Evolutionary conservation across 2,329 filamentous ascomycete genomes (phyloP).

Genomic region (Macroventuria anomochaeta): DNA sequence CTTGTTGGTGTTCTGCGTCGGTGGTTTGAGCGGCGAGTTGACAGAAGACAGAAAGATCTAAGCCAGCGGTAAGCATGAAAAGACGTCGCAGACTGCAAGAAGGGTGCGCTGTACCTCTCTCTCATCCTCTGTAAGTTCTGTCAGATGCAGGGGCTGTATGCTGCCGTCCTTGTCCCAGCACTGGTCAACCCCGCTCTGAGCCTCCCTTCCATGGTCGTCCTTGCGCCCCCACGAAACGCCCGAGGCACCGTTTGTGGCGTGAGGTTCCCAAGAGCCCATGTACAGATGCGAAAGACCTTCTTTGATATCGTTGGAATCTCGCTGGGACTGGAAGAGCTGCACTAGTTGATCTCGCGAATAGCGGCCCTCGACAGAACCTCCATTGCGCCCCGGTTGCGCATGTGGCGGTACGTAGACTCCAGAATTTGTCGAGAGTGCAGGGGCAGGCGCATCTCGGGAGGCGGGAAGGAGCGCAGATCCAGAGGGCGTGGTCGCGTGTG

Average conservation of each 20-base stretch:
- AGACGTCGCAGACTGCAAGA: neutral
- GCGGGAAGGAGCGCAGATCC: constrained; percentile 45
- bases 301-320: constrained; percentile 60
- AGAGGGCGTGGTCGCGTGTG: constrained; percentile 63
- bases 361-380: constrained; percentile 62
- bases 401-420: constrained; percentile 68
- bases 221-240: constrained; percentile 74
- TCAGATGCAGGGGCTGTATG: constrained; percentile 73
- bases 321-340: constrained; percentile 70
- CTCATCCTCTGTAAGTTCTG: constrained; percentile 73
- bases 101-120: constrained; percentile 60
- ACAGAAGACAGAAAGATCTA: constrained; percentile 85
- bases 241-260: constrained; percentile 68
- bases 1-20: constrained; percentile 71
- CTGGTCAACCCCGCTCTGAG: constrained; percentile 81
- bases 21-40: constrained; percentile 91
- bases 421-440: constrained; percentile 48
- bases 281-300: constrained; percentile 72
- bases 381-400: constrained; percentile 63
- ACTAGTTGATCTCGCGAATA: constrained; percentile 83
- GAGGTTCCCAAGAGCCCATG: constrained; percentile 79
- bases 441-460: constrained; percentile 38
- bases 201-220: constrained; percentile 72
- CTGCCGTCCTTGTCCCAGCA: constrained; percentile 84
- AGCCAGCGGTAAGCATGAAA: constrained; percentile 19